A percentile compares a stretch with the other conserved stretches of the same genome.
Evolutionary conservation across 495 filamentous ascomycete genomes (phyloP).

Genomic region (Pseudoneurospora amorphoporcata): DNA sequence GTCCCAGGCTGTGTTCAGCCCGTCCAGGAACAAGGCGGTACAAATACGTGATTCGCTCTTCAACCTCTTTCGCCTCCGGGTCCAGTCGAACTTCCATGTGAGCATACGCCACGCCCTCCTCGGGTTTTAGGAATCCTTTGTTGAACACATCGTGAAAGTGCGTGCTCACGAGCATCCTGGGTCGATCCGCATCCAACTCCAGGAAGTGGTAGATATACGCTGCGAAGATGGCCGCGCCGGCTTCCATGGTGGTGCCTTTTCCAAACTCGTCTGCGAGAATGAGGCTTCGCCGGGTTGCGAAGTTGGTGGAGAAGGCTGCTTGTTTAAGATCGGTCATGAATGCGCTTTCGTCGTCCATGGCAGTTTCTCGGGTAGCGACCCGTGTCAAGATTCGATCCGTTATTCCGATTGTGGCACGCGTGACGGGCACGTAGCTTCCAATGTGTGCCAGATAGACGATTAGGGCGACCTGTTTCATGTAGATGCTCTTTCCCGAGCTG

Average conservation of each 20-base stretch:
- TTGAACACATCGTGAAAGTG: conserved; percentile 96
- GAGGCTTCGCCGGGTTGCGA: conserved; percentile 68
- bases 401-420: conserved; percentile 66
- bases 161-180: conserved; percentile 79
- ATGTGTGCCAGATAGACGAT: conserved; percentile 92
- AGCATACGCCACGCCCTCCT: conserved; percentile 55
- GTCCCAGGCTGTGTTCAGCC: conserved; percentile 76
- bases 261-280: conserved; percentile 92
- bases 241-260: conserved; percentile 75
- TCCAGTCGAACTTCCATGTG: conserved; percentile 85
- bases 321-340: conserved; percentile 94
- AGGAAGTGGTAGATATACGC: conserved; percentile 74
- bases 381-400: conserved; percentile 91
- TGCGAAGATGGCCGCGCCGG: conserved; percentile 79
- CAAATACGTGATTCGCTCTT: conserved; percentile 79
- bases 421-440: conserved; percentile 83
- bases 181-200: conserved; percentile 44
- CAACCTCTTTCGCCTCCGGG: conserved; percentile 41
- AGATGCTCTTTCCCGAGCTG: conserved; percentile 92
- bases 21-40: conserved; percentile 64
- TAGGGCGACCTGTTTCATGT: conserved; percentile 90
- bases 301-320: conserved; percentile 64
- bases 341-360: conserved; percentile 76
- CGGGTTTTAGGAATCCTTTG: conserved; percentile 48
- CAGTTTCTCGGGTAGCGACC: conserved; percentile 77